Evolutionary conservation across 2,329 filamentous ascomycete genomes (phyloP).

Genomic region (Biscogniauxia marginata): DNA sequence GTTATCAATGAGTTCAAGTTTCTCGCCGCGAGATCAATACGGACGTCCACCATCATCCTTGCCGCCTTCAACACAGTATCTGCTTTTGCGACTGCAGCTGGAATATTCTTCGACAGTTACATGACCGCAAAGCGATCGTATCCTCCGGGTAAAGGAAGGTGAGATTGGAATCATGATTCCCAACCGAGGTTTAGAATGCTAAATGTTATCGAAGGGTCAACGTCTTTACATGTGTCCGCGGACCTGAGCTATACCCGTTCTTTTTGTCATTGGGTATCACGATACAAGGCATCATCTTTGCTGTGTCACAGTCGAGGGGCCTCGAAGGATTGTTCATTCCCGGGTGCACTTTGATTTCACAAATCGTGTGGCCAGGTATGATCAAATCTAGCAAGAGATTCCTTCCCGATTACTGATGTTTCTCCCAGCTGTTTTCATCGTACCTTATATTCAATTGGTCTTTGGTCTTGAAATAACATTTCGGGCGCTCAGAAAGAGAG

Average conservation of each 20-base stretch:
- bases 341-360: slow-evolving; percentile 54
- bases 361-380: slow-evolving; percentile 60
- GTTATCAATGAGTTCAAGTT: slow-evolving; percentile 53
- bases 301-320: slow-evolving; percentile 55
- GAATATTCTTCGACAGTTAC: slow-evolving; percentile 58
- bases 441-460: slow-evolving; percentile 63
- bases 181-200: slow-evolving; percentile 14
- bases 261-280: slow-evolving; percentile 57
- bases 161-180: slow-evolving; percentile 31
- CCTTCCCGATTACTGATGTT: slow-evolving; percentile 24
- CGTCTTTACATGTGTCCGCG: slow-evolving; percentile 43
- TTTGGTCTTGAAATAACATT: slow-evolving; percentile 62
- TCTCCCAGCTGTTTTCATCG: slow-evolving; percentile 60
- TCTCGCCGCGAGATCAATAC: slow-evolving; percentile 54
- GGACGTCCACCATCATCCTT: slow-evolving; percentile 61
- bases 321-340: slow-evolving; percentile 48
- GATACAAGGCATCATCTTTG: slow-evolving; percentile 57
- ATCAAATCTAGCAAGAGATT: neutral
- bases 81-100: slow-evolving; percentile 53
- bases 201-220: slow-evolving; percentile 23
- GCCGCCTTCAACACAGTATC: slow-evolving; percentile 60
- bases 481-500: slow-evolving; percentile 51
- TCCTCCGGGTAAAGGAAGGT: slow-evolving; percentile 39
- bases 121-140: slow-evolving; percentile 40
- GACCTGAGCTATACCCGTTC: slow-evolving; percentile 54